Percentiles rank a stretch among this genome's conserved stretches.
phyloP scores from a whole-genome alignment of 192 early-diverging fungal species.

The Backusella liffmaniae region DNA sequence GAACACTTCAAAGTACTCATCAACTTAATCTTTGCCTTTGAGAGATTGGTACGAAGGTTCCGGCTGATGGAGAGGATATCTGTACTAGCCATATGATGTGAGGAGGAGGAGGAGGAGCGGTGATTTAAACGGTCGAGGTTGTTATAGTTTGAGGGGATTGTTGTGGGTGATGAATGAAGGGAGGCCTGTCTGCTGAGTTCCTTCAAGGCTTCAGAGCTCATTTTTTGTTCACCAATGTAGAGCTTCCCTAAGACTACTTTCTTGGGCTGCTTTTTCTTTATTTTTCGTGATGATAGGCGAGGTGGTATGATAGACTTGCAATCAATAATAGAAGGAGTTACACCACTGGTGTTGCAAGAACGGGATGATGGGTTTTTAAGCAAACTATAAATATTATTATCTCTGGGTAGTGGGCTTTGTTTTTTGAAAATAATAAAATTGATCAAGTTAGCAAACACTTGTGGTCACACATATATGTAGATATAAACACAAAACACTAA shows the following conservation, averaged over 20 bases:
- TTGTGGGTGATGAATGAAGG: not conserved
- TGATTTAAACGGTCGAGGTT: not conserved
- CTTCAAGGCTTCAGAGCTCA: constrained; percentile 9
- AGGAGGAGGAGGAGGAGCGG: not conserved
- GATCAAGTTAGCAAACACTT: not conserved
- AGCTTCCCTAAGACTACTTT: constrained; percentile 4
- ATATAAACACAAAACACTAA: constrained; percentile 1
- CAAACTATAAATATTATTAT: not conserved
- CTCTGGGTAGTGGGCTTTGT: not conserved
- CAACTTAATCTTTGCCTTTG: constrained; percentile 7
- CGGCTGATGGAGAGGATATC: constrained; percentile 12
- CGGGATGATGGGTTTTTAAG: not conserved
- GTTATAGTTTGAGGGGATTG: not conserved
- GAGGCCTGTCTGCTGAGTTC: constrained; percentile 5
- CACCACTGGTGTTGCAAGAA: not conserved
- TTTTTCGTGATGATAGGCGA: not conserved
- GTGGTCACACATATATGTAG: not conserved
- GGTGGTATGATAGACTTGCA: constrained; percentile 7
- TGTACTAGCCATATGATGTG: not conserved
- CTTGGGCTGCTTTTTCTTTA: constrained; percentile 12
- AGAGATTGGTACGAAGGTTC: not conserved
- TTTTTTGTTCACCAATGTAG: constrained; percentile 1
- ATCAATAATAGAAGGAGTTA: constrained; percentile 3
- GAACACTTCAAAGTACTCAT: constrained; percentile 4
- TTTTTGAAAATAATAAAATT: not conserved